phyloP scores from a whole-genome alignment of 2,329 filamentous ascomycete genomes.

The Hysterium pulicare region DNA sequence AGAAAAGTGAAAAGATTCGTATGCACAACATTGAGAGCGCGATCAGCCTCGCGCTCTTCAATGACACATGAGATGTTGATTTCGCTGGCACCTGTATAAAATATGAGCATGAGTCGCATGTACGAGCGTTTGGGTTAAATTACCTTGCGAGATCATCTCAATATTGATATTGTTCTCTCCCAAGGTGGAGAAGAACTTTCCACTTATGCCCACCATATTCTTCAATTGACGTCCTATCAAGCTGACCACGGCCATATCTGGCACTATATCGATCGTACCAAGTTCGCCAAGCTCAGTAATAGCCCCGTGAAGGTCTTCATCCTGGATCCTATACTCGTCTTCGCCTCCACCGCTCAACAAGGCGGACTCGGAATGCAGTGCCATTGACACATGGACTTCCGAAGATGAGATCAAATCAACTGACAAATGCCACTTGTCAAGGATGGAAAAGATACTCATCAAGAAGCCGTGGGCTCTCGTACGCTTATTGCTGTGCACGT shows the following conservation, averaged over 20 bases:
- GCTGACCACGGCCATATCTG: slow-evolving; percentile 92
- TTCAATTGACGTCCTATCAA: slow-evolving; percentile 95
- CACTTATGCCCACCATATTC: slow-evolving; percentile 89
- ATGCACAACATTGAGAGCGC: slow-evolving; percentile 93
- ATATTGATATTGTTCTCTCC: slow-evolving; percentile 95
- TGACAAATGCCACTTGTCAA: slow-evolving; percentile 81
- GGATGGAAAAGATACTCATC: slow-evolving; percentile 85
- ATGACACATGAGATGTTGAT: slow-evolving; percentile 99
- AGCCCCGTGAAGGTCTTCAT: slow-evolving; percentile 46
- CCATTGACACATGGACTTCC: slow-evolving; percentile 97
- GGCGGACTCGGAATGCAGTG: slow-evolving; percentile 74
- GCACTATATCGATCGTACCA: slow-evolving; percentile 85
- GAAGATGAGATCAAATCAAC: slow-evolving; percentile 96
- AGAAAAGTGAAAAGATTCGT: slow-evolving; percentile 96
- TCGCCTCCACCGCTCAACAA: slow-evolving; percentile 47
- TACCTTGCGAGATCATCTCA: slow-evolving; percentile 99
- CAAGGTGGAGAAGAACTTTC: slow-evolving; percentile 90
- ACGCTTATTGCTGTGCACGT: slow-evolving; percentile 96
- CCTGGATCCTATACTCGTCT: slow-evolving; percentile 48
- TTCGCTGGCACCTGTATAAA: slow-evolving; percentile 76
- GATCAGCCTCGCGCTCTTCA: slow-evolving; percentile 81
- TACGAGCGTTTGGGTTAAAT: slow-evolving; percentile 16
- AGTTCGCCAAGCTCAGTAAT: slow-evolving; percentile 72
- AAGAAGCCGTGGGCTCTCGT: slow-evolving; percentile 96
- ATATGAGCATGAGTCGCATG: slow-evolving; percentile 2